A percentile compares a stretch with the other conserved stretches of the same genome.
Conservation (phyloP, 2,329 filamentous ascomycete species). For the Aspergillus viridinutans region DNA sequence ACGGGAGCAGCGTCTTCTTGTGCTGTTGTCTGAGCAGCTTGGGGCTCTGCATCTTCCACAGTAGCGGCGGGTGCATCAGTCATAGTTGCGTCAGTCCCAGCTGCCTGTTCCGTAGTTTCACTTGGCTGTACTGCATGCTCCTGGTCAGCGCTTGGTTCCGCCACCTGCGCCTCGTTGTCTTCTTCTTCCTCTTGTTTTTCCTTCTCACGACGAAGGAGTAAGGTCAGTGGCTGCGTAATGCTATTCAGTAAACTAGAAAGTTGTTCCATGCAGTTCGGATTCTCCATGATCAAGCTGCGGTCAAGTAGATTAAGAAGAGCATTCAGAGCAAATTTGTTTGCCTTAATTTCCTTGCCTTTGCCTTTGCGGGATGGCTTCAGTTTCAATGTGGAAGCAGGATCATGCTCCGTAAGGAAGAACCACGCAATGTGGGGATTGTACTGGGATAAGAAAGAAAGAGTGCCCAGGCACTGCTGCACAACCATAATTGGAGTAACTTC, state of each 20-base stretch:
- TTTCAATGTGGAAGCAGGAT: constrained; percentile 73
- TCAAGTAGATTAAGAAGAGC: constrained; percentile 83
- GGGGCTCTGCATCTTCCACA: constrained; percentile 27
- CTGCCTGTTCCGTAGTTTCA: constrained; percentile 18
- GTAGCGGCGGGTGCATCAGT: constrained; percentile 33
- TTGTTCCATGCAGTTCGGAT: constrained; percentile 92
- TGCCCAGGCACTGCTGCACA: constrained; percentile 87
- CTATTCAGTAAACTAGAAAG: constrained; percentile 81
- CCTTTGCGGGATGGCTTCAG: constrained; percentile 74
- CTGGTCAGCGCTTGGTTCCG: constrained; percentile 16
- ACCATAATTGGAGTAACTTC: constrained; percentile 93
- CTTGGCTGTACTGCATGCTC: constrained; percentile 26
- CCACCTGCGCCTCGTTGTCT: constrained; percentile 28
- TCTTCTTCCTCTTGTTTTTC: constrained; percentile 54
- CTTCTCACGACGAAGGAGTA: constrained; percentile 76
- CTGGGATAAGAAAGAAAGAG: constrained; percentile 76
- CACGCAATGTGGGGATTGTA: constrained; percentile 83
- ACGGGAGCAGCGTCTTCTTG: constrained; percentile 27
- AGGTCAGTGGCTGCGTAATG: constrained; percentile 80
- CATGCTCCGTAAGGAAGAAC: constrained; percentile 93
- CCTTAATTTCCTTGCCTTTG: constrained; percentile 79
- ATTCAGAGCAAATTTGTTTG: constrained; percentile 86
- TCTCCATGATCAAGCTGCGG: constrained; percentile 93
- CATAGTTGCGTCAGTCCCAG: constrained; percentile 37
- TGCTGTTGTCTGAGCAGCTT: constrained; percentile 21